Evolutionary conservation across 352 stramenopile genomes (phyloP), one percentile per base, ranked within the genome.

Genomic region (Peronospora farinosa): DNA sequence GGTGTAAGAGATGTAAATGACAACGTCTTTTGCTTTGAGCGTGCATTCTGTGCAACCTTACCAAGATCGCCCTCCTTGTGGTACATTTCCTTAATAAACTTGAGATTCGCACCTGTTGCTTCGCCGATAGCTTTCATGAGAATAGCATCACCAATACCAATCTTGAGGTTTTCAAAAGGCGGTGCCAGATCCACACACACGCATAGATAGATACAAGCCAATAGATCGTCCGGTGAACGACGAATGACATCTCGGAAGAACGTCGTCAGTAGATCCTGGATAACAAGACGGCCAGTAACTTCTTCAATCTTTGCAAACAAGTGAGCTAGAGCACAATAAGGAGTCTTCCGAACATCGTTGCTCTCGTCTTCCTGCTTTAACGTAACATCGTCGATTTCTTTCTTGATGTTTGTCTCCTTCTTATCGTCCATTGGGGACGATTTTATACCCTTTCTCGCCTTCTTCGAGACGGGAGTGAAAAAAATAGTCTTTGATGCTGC

Each of bases 141-240:
- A 49, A 99, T 95, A 4, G 92, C 84, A 59, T 99, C 96, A 23
- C 97, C 97, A 42, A 99, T 97, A 13, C 97, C 97, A 21, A 99
- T 92, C 71, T 99, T 97, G 7, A 99, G 70, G 65, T 97, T 97
- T 57, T 98, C 88, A 51, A 97, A 98, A 21, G 92, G 84, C 2
- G 96, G 96, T 15, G 95, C 95, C 3, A 99, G 79, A 50, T 96
- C 76, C 13, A 89, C 94, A 61, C 78, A 92, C 10, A 91, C 78
- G 42, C 86, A 95, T 4, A 97, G 68, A 55, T 97, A 97, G 31
- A 97, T 89, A 54, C 81, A 91, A 7, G 87, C 68, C 32, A 96
- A 63, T 27, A 97, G 61, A 54, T 97, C 91, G 15, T 88, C 59
- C 0, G 84, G 84, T 3, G 76, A 79, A 12, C 73, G 72, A 30